Evolutionary conservation across 345 rosid species (phyloP).

Genomic region (Kandelia obovata): DNA sequence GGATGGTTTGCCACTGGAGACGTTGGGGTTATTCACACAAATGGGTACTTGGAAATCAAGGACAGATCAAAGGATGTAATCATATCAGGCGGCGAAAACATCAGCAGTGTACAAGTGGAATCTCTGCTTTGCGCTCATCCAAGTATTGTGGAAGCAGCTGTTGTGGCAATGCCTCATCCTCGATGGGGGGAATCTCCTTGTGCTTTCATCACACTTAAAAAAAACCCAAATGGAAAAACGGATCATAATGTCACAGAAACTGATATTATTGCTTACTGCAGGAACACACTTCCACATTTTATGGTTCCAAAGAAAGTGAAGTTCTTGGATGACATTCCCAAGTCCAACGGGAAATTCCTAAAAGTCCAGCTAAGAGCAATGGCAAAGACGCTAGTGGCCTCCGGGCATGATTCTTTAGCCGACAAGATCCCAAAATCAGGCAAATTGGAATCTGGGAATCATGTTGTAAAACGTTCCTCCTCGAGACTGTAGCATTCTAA

Average conservation of each 20-base stretch:
- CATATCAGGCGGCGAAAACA: neutral
- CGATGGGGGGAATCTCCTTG: slow-evolving; percentile 39
- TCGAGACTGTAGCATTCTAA: too few species aligned
- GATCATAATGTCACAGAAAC: slow-evolving; percentile 18
- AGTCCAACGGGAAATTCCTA: slow-evolving; percentile 27
- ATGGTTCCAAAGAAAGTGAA: slow-evolving; percentile 38
- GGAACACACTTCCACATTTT: slow-evolving; percentile 28
- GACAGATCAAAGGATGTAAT: neutral
- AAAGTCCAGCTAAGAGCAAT: slow-evolving; percentile 20
- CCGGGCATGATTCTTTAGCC: neutral
- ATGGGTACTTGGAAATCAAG: slow-evolving; percentile 27
- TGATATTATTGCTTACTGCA: slow-evolving; percentile 23
- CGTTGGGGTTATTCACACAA: slow-evolving; percentile 34
- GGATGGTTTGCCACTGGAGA: slow-evolving; percentile 42
- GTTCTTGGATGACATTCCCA: slow-evolving; percentile 27
- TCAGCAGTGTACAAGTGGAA: slow-evolving; percentile 34
- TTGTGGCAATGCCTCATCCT: slow-evolving; percentile 34
- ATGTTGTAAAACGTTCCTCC: neutral
- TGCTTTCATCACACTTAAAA: slow-evolving; percentile 21
- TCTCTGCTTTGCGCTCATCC: slow-evolving; percentile 31
- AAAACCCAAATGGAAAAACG: slow-evolving; percentile 11
- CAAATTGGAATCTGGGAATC: neutral
- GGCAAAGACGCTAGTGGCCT: slow-evolving; percentile 18
- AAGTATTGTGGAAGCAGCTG: slow-evolving; percentile 33
- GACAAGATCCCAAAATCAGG: neutral